phyloP scores from a whole-genome alignment of 148 eudicot genomes.

The Limonium bicolor region DNA sequence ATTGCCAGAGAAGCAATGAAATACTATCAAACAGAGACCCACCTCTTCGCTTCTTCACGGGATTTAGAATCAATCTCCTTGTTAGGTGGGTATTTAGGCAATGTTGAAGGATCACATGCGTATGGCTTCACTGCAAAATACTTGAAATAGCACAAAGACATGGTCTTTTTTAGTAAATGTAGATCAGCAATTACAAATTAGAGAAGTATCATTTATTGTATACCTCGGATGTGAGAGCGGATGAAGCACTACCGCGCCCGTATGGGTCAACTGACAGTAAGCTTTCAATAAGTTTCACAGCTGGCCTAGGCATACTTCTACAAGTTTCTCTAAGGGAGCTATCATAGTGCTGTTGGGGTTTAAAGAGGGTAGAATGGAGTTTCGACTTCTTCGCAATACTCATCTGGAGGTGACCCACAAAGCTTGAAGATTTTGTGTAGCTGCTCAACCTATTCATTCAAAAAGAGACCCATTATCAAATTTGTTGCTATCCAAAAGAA shows the following conservation, averaged over 20 bases:
- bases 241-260: conserved; percentile 4
- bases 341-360: conserved; percentile 1
- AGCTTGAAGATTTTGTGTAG: conserved; percentile 5
- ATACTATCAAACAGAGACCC: background rate
- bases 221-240: conserved; percentile 2
- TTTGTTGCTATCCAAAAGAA: too few relatives aligned
- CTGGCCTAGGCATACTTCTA: background rate
- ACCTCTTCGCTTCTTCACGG: conserved; percentile 4
- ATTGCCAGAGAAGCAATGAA: background rate
- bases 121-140: conserved; percentile 2
- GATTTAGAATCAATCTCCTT: conserved; percentile 5
- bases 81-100: conserved; percentile 4
- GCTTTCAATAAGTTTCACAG: background rate
- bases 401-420: conserved; percentile 2
- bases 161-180: background rate
- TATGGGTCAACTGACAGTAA: conserved; percentile 1
- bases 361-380: conserved; percentile 1
- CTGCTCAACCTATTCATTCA: background rate
- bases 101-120: conserved; percentile 1
- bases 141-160: background rate
- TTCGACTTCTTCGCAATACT: conserved; percentile 4
- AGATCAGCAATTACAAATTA: background rate
- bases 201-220: background rate
- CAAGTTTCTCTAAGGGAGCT: background rate
- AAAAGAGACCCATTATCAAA: background rate